Evolutionary conservation across 345 rosid species (phyloP), one percentile per base, ranked within the genome.

Genomic region (Euclidium syriacum): DNA sequence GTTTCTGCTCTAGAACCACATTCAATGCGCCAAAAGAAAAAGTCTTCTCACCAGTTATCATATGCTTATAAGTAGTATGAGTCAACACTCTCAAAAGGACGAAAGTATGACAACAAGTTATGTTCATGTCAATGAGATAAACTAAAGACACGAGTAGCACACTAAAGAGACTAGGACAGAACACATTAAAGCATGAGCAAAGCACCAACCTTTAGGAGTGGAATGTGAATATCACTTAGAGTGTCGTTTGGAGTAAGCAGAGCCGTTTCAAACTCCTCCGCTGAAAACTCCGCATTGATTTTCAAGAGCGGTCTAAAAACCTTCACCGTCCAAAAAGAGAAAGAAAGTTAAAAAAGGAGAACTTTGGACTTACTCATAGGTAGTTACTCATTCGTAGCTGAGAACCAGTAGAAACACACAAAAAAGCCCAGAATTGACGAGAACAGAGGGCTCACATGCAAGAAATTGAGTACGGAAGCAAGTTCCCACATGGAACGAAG

Each of bases 401-500:
- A 58, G 52, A 35, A 57, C 12, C 24, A 20, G 50, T 2, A 58
- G 36, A 39, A n/a, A 12, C 46, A 46, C 22, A 10, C n/a, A 33
- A 42, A 5, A 33, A 35, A 24, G 12, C 27, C 5, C 14, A 39
- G 58, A 50, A 11, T 27, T 27, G 41, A 61, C 47, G 29, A 19
- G 29, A 68, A 57, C 39, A 73, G 38, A 54, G 55, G 53, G 61
- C 90, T 80, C 75, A 95, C 99, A 81, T 90, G 96, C 85, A 95
- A 83, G 79, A 95, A 90, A 83, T 95, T 85, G 63, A 95, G 94
- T 6, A 90, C 58, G 1, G 99, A 95, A 73, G 96, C 96, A 75
- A 95, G 80, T 75, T 95, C 95, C 97, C 97, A 90, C 98, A 95
- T 95, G 17, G 88, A 89, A 50, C 99, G 90, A 66, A 95, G 91